Conservation (phyloP, 2,329 filamentous ascomycete genomes). For the Pseudocercospora cruenta region DNA sequence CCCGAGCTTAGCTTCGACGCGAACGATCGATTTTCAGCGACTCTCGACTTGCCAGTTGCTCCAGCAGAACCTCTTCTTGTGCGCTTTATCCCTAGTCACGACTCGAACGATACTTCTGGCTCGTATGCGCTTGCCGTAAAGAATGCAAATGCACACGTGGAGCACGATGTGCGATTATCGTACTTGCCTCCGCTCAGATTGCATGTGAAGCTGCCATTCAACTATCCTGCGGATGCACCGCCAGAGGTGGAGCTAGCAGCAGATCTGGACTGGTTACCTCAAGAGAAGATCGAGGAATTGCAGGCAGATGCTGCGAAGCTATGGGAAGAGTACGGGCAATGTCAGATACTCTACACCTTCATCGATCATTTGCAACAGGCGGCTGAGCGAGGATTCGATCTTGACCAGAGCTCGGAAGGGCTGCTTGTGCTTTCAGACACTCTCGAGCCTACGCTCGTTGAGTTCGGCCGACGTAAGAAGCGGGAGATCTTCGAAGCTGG, state of each 20-base stretch:
- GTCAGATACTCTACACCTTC: conserved; percentile 62
- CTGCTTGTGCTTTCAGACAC: conserved; percentile 53
- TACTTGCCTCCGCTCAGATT: conserved; percentile 62
- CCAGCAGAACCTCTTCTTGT: conserved; percentile 56
- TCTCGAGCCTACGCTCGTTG: conserved; percentile 71
- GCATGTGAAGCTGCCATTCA: conserved; percentile 56
- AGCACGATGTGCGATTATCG: conserved; percentile 52
- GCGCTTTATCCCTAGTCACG: conserved; percentile 32
- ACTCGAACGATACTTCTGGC: not conserved
- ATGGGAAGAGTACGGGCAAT: conserved; percentile 64
- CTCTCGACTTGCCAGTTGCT: conserved; percentile 59
- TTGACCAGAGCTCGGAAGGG: conserved; percentile 45
- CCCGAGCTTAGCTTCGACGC: conserved; percentile 61
- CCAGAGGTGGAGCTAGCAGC: conserved; percentile 56
- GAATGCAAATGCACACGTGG: conserved; percentile 25
- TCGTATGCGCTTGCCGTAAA: conserved; percentile 19
- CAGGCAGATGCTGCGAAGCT: conserved; percentile 52
- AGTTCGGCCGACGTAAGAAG: conserved; percentile 76
- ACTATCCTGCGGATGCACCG: conserved; percentile 59
- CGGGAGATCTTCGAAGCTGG: conserved; percentile 76
- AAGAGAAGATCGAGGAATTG: conserved; percentile 49
- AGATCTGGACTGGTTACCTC: conserved; percentile 57
- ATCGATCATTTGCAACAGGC: conserved; percentile 64
- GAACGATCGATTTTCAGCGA: conserved; percentile 51
- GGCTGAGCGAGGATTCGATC: conserved; percentile 58